phyloP scores from a whole-genome alignment of 164 flowering plant genomes.

The Sedum album region DNA sequence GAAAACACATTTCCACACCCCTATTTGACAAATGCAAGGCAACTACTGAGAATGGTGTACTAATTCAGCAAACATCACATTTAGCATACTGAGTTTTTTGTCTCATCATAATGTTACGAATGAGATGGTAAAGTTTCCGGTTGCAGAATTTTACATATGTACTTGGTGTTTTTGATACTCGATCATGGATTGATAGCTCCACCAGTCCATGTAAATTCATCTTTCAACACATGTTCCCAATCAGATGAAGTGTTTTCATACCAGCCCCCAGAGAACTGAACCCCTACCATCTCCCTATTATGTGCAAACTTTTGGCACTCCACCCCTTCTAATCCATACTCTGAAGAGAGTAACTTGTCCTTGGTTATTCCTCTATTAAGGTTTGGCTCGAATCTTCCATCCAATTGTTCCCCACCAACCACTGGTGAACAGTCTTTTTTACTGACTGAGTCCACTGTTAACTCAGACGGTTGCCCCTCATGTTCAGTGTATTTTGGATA shows the following conservation, averaged over 20 bases:
- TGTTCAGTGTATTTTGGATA: constrained; percentile 11
- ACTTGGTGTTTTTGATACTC: neutral
- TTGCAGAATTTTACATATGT: neutral
- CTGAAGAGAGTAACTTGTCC: neutral
- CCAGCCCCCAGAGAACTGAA: constrained; percentile 17
- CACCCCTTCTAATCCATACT: constrained; percentile 7
- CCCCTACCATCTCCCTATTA: constrained; percentile 2
- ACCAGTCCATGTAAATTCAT: constrained; percentile 24
- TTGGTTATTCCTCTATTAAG: neutral
- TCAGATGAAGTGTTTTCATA: constrained; percentile 43
- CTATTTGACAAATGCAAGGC: no score
- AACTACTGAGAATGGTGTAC: no score
- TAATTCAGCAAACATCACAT: no score
- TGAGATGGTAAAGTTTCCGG: neutral
- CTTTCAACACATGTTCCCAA: constrained; percentile 69
- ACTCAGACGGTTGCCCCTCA: constrained; percentile 14
- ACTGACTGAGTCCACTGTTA: constrained; percentile 13
- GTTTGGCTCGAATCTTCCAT: neutral
- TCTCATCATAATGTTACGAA: neutral
- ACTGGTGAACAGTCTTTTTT: constrained; percentile 21
- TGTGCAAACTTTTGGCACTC: constrained; percentile 14
- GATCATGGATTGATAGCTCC: neutral
- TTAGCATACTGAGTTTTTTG: no score
- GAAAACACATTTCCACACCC: no score
- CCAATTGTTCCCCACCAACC: neutral